Percentiles rank a stretch among this genome's conserved stretches.
These are phyloP conservation scores for Cryptococcus sp. DNA, from an alignment of 1,284 basidiomycete genomes.

Conservation along the genomic window DNA sequence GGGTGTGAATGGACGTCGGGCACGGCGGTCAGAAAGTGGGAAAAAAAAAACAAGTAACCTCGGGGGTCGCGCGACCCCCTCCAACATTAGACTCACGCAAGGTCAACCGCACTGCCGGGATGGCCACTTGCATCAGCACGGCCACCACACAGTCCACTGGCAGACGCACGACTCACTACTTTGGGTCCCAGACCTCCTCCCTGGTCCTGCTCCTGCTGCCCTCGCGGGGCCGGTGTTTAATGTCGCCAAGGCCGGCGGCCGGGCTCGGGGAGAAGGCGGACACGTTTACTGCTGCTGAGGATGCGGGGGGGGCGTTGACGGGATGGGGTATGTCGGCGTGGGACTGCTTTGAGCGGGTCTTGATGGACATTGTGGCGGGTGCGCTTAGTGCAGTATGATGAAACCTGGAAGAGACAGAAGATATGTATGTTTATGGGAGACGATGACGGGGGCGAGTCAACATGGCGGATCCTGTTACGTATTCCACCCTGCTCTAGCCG, in stretches of 20 bases:
- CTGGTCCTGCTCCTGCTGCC: constrained; percentile 35
- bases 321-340: constrained; percentile 16
- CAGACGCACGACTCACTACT: constrained; percentile 42
- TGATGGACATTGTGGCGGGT: constrained; percentile 27
- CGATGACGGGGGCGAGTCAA: too few relatives aligned
- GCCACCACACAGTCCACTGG: neutral
- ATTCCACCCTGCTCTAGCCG: too few relatives aligned
- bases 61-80: neutral
- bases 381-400: neutral
- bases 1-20: constrained; percentile 1
- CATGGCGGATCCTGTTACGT: too few relatives aligned
- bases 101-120: constrained; percentile 39
- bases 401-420: neutral
- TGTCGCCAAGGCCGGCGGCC: constrained; percentile 1
- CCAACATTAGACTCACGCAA: constrained; percentile 35
- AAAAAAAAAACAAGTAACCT: neutral
- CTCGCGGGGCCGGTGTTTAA: constrained; percentile 25
- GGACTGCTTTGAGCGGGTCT: constrained; percentile 36
- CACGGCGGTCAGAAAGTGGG: neutral
- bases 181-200: constrained; percentile 49
- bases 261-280: constrained; percentile 12
- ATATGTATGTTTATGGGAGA: too few relatives aligned
- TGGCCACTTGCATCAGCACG: neutral
- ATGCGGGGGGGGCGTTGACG: constrained; percentile 1
- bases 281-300: constrained; percentile 4